Conservation (phyloP, 108 stramenopile genomes). For the Fragilariopsis cylindrus region DNA sequence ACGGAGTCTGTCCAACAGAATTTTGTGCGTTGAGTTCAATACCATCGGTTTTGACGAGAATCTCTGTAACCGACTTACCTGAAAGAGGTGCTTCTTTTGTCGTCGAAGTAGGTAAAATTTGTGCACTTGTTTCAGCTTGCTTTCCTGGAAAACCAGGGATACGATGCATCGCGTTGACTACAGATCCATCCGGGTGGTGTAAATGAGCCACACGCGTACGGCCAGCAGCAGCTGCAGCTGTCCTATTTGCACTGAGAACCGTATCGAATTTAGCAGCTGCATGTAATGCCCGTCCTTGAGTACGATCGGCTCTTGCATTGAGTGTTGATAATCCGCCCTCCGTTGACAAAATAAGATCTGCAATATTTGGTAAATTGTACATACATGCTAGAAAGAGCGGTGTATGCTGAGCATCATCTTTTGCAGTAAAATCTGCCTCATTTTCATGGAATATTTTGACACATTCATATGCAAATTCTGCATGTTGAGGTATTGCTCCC, state of each 20-base stretch:
- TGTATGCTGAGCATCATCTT: conserved; percentile 84
- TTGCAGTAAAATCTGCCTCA: conserved; percentile 73
- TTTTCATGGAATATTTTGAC: conserved; percentile 52
- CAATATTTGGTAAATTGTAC: conserved; percentile 67
- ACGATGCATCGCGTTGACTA: conserved; percentile 32
- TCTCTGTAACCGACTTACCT: conserved; percentile 43
- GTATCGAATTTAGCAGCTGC: conserved; percentile 86
- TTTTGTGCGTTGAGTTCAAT: conserved; percentile 83
- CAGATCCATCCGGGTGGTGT: conserved; percentile 44
- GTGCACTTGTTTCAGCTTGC: conserved; percentile 9
- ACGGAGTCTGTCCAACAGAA: conserved; percentile 75
- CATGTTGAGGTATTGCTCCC: conserved; percentile 64
- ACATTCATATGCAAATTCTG: conserved; percentile 76
- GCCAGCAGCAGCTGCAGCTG: conserved; percentile 27
- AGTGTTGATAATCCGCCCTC: conserved; percentile 60
- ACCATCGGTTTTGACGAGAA: conserved; percentile 60
- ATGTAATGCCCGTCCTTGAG: conserved; percentile 78
- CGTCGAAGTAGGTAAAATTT: neutral
- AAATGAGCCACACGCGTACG: conserved; percentile 15
- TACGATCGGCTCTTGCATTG: conserved; percentile 70
- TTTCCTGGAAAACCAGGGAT: conserved; percentile 48
- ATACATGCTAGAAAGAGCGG: conserved; percentile 82
- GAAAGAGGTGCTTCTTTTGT: conserved; percentile 11
- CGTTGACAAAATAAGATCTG: conserved; percentile 57
- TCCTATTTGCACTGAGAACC: conserved; percentile 17